phyloP scores from a whole-genome alignment of 2,329 filamentous ascomycete species.

The Tolypocladium ovalisporum region DNA sequence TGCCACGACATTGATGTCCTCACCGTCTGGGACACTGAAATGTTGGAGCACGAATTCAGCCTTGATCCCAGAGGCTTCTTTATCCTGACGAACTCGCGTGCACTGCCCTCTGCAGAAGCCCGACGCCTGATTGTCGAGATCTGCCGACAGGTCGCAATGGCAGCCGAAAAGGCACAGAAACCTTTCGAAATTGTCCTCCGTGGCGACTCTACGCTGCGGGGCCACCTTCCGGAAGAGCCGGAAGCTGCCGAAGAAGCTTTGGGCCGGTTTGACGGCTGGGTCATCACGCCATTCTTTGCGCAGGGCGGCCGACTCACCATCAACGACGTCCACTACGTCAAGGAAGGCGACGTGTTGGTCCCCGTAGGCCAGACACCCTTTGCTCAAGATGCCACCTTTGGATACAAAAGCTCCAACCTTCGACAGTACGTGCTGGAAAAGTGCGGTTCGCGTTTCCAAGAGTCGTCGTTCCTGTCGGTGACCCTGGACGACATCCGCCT shows the following conservation, averaged over 20 bases:
- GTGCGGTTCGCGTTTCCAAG: conserved; percentile 18
- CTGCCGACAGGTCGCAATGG: conserved; percentile 34
- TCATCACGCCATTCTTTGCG: conserved; percentile 45
- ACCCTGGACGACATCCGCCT: conserved; percentile 18
- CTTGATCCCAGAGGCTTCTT: conserved; percentile 37
- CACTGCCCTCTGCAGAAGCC: conserved; percentile 35
- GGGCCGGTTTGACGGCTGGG: conserved; percentile 36
- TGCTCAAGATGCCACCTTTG: conserved; percentile 45
- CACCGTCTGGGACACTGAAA: conserved; percentile 37
- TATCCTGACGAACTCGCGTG: conserved; percentile 47
- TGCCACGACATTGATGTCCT: conserved; percentile 46
- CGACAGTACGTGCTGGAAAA: conserved; percentile 41
- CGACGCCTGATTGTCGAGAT: conserved; percentile 34
- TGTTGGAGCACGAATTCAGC: conserved; percentile 32
- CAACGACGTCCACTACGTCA: conserved; percentile 46
- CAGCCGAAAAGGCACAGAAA: conserved; percentile 25
- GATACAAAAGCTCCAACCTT: conserved; percentile 39
- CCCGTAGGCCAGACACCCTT: conserved; percentile 41
- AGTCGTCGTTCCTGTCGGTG: conserved; percentile 14
- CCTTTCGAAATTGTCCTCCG: conserved; percentile 42
- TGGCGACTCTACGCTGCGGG: conserved; percentile 43
- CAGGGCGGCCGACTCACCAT: conserved; percentile 46
- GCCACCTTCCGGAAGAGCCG: conserved; percentile 42
- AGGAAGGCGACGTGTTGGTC: conserved; percentile 28
- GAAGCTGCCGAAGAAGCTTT: conserved; percentile 38